These are phyloP conservation scores for Russula lepida DNA, from an alignment of 768 basidiomycete species.

Conservation along the genomic window DNA sequence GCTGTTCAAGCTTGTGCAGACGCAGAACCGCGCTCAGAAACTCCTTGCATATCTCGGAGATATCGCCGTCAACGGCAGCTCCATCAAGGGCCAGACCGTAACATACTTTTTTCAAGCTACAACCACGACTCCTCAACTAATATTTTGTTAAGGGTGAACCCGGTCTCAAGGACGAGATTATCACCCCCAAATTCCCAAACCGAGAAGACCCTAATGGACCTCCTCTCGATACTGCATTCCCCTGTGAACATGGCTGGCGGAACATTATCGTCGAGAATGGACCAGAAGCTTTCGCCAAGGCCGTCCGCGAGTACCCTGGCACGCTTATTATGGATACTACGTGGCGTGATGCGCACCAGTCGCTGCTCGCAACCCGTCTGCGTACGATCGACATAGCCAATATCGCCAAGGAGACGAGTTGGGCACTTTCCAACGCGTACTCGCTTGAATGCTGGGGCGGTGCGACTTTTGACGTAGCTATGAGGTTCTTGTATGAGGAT, in stretches of 20 bases:
- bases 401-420: conserved; percentile 96
- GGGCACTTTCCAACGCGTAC: conserved; percentile 91
- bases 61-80: conserved; percentile 94
- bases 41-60: conserved; percentile 95
- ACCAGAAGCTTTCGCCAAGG: conserved; percentile 97
- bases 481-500: conserved; percentile 99
- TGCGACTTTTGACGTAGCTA: conserved; percentile 97
- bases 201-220: conserved; percentile 66
- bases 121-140: not conserved
- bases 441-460: conserved; percentile 99
- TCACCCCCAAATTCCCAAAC: conserved; percentile 72
- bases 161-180: conserved; percentile 82
- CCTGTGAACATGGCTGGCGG: conserved; percentile 90
- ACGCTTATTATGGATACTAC: conserved; percentile 97
- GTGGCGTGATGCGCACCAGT: conserved; percentile 99
- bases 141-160: conserved; percentile 62
- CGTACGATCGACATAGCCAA: conserved; percentile 96
- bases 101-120: conserved; percentile 10
- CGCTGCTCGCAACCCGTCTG: conserved; percentile 90
- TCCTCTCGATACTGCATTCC: conserved; percentile 68
- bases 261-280: conserved; percentile 98
- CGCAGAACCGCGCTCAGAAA: conserved; percentile 97
- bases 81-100: conserved; percentile 88
- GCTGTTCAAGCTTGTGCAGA: conserved; percentile 95
- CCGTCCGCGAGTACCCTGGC: conserved; percentile 92